Evolutionary conservation across 331 rosid species (phyloP).

Genomic region (Malus hybrid): DNA sequence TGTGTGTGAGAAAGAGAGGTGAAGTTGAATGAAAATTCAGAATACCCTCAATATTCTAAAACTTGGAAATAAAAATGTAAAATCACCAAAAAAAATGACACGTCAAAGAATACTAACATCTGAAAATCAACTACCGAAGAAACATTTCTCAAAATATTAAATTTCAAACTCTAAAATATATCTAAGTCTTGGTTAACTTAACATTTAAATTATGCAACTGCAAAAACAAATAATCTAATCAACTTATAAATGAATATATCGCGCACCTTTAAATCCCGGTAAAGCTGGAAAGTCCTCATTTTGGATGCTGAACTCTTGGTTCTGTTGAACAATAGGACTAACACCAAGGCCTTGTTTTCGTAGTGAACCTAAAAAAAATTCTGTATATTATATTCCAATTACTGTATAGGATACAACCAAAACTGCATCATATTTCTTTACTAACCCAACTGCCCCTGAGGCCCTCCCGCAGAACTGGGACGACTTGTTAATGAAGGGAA

Average conservation of each 20-base stretch:
- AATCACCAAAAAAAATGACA: background rate
- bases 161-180: background rate
- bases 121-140: background rate
- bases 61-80: background rate
- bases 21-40: background rate
- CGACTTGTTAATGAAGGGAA: slow-evolving; percentile 89
- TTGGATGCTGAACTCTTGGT: slow-evolving; percentile 93
- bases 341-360: slow-evolving; percentile 93
- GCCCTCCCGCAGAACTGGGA: slow-evolving; percentile 93
- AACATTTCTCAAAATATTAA: background rate
- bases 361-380: slow-evolving; percentile 59
- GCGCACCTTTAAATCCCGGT: slow-evolving; percentile 93
- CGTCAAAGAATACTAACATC: background rate
- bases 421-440: slow-evolving; percentile 2
- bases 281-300: slow-evolving; percentile 97
- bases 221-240: background rate
- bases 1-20: background rate
- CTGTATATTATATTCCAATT: slow-evolving; percentile 6
- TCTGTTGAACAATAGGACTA: slow-evolving; percentile 94
- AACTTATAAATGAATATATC: slow-evolving; percentile 16
- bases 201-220: background rate
- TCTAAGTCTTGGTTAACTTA: background rate
- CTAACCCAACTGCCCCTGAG: slow-evolving; percentile 92
- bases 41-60: background rate
- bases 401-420: background rate